Evolutionary conservation across 106 monocot genomes (phyloP), one percentile per base, ranked within the genome.

Genomic region (Allium sativum): DNA sequence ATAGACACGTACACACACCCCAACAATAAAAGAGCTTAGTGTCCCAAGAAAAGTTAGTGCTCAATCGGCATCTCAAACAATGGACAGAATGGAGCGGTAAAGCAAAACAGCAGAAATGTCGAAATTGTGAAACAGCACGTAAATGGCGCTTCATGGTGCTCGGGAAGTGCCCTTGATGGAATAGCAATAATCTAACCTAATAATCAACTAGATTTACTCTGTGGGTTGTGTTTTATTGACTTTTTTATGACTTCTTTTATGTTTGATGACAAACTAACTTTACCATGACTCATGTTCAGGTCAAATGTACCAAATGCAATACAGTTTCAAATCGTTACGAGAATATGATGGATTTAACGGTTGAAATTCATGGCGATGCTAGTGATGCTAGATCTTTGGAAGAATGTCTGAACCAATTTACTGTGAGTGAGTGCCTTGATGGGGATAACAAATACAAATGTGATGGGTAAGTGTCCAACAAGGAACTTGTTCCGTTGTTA

Each of bases 301-400:
- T 96, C 58, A 84, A 61, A 68, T 96, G 95, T 78, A 84, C 82
- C 54, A 52, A 80, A 64, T 96, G 95, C 74, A 65, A 80, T 65
- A 76, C 55, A 64, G 73, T 91, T 19, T 96, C 91, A 67, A 91
- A 96, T 31, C 83, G 90, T 22, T 96, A 87, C 72, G 96, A 91
- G 51, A 90, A 96, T 58, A 91, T 96, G 82, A 91, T 96, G 87
- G 96, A 96, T 79, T 72, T 96, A 56, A 91, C 87, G 4, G 90
- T 96, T 66, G 90, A 96, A 76, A 96, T 96, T 70, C 96, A 84
- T 57, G 96, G 96, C 7, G 84, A 84, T 62, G 85, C 72, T 21
- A 31, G 31, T 31, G 48, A 50, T 1, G 62, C 62, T 62, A 84
- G 80, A 47, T 96, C 96, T 61, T 72, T 96, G 61, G 82, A 91